These are phyloP conservation scores for Laetiporus sulphureus DNA, from an alignment of 1,284 basidiomycete species.

Conservation along the genomic window DNA sequence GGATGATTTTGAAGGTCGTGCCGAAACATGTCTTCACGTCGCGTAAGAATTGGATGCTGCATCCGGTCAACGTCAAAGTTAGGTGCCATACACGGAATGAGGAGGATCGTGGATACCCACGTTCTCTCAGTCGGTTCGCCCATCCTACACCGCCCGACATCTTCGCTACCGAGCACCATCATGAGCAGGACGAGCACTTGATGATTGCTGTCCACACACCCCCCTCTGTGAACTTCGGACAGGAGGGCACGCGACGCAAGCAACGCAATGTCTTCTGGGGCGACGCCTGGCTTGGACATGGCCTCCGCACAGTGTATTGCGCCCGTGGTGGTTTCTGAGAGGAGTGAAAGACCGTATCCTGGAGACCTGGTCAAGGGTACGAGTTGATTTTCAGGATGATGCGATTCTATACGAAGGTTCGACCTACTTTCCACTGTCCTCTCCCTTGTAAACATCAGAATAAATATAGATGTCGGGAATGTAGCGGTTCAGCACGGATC, in stretches of 20 bases:
- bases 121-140: slow-evolving; percentile 75
- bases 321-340: slow-evolving; percentile 90
- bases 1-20: slow-evolving; percentile 40
- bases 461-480: slow-evolving; percentile 98
- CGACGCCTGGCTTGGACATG: slow-evolving; percentile 67
- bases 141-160: slow-evolving; percentile 88
- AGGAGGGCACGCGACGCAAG: slow-evolving; percentile 76
- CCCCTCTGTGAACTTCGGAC: slow-evolving; percentile 73
- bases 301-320: slow-evolving; percentile 87
- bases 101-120: too few species aligned
- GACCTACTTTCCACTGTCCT: slow-evolving; percentile 90
- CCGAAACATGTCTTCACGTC: slow-evolving; percentile 84
- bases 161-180: slow-evolving; percentile 95
- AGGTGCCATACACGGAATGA: background rate
- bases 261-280: slow-evolving; percentile 92
- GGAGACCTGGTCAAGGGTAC: slow-evolving; percentile 62
- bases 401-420: background rate
- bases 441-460: slow-evolving; percentile 97
- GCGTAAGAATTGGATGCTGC: slow-evolving; percentile 84
- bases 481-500: slow-evolving; percentile 90
- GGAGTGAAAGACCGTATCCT: slow-evolving; percentile 87
- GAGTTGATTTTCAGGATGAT: background rate
- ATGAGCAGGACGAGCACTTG: slow-evolving; percentile 85
- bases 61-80: background rate
- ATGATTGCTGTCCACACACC: slow-evolving; percentile 88